Conservation (phyloP, 345 rosid genomes). For the Erysimum cheiranthoides region DNA sequence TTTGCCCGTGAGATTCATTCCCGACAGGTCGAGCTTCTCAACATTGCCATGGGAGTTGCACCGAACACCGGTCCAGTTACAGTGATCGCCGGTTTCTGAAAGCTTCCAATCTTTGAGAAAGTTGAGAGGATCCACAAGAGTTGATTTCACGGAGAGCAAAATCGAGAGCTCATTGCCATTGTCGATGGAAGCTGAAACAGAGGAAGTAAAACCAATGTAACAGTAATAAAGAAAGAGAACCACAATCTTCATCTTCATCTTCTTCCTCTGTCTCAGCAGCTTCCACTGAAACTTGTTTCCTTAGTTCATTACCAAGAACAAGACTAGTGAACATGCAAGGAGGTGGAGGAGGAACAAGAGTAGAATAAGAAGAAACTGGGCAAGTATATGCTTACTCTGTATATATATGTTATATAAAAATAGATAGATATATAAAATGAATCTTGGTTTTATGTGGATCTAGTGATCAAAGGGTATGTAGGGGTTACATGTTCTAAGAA, state of each 20-base stretch:
- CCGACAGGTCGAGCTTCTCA: slow-evolving; percentile 76
- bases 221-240: slow-evolving; percentile 55
- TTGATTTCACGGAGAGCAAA: slow-evolving; percentile 62
- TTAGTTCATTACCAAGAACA: slow-evolving; percentile 50
- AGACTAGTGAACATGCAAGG: slow-evolving; percentile 47
- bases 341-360: slow-evolving; percentile 38
- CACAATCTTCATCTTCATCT: slow-evolving; percentile 45
- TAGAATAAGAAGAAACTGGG: slow-evolving; percentile 49
- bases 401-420: slow-evolving; percentile 22
- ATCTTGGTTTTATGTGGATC: slow-evolving; percentile 52
- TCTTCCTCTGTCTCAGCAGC: slow-evolving; percentile 40
- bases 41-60: slow-evolving; percentile 72
- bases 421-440: slow-evolving; percentile 29
- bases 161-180: slow-evolving; percentile 55
- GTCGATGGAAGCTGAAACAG: slow-evolving; percentile 50
- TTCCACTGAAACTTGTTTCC: slow-evolving; percentile 36
- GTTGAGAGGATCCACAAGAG: slow-evolving; percentile 66
- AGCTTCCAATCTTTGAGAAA: slow-evolving; percentile 74
- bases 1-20: slow-evolving; percentile 75
- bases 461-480: slow-evolving; percentile 53
- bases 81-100: slow-evolving; percentile 50
- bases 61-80: slow-evolving; percentile 87
- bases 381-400: slow-evolving; percentile 42
- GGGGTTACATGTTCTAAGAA: slow-evolving; percentile 43
- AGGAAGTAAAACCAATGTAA: slow-evolving; percentile 50